Evolutionary conservation across 148 eudicot genomes (phyloP).

Genomic region (Cornus controversa): DNA sequence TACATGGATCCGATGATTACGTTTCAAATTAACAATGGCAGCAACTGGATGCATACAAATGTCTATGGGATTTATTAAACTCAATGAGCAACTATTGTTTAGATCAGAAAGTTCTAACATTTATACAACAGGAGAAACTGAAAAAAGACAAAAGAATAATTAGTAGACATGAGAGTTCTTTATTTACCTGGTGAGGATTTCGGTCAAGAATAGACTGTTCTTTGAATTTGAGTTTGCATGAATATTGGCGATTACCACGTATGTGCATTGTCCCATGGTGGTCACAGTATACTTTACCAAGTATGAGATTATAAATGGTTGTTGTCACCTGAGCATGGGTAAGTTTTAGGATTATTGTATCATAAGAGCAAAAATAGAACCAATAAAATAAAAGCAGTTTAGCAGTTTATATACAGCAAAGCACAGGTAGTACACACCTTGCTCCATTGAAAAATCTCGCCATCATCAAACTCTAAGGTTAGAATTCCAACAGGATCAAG

Average conservation of each 20-base stretch:
- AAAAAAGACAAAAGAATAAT: neutral
- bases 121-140: neutral
- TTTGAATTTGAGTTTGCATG: conserved; percentile 92
- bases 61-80: neutral
- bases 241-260: conserved; percentile 67
- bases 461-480: conserved; percentile 84
- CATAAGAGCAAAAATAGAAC: neutral
- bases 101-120: neutral
- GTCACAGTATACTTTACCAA: conserved; percentile 81
- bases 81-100: neutral
- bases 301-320: conserved; percentile 79
- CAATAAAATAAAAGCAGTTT: neutral
- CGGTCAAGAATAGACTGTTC: conserved; percentile 84
- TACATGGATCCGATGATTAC: neutral
- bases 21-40: neutral
- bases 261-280: conserved; percentile 95
- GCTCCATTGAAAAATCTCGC: conserved; percentile 93
- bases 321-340: conserved; percentile 69
- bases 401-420: neutral
- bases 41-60: neutral
- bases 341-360: neutral
- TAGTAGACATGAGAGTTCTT: neutral
- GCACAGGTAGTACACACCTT: conserved; percentile 46
- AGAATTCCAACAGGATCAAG: conserved; percentile 91
- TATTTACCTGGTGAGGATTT: conserved; percentile 81